A percentile compares a stretch with the other conserved stretches of the same genome.
These are phyloP conservation scores for Stramenopiles sp. DNA, from an alignment of 352 stramenopile species.

Conservation along the genomic window DNA sequence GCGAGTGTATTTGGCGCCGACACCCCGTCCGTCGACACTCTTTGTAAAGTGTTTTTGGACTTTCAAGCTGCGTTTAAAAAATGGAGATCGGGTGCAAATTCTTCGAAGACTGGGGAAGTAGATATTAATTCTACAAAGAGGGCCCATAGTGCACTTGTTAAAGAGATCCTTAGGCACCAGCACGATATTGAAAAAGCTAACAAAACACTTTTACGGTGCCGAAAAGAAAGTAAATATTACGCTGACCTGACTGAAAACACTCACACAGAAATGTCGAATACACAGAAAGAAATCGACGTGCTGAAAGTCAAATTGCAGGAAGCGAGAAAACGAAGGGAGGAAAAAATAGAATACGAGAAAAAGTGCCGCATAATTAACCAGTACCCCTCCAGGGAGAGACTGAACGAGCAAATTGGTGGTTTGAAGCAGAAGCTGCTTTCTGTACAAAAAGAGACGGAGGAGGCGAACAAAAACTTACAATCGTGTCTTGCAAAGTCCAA, in stretches of 20 bases:
- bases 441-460: not conserved
- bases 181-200: not conserved
- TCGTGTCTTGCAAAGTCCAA: not conserved
- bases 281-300: not conserved
- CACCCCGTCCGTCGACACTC: not conserved
- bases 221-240: not conserved
- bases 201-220: not conserved
- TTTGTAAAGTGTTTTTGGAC: not conserved
- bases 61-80: not conserved
- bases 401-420: not conserved
- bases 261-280: not conserved
- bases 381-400: not conserved
- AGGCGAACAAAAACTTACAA: not conserved
- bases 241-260: not conserved
- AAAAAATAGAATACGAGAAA: not conserved
- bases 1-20: not conserved
- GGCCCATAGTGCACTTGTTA: not conserved
- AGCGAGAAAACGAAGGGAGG: not conserved
- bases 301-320: not conserved
- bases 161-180: not conserved
- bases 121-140: not conserved
- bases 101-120: not conserved
- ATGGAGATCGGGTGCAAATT: not conserved
- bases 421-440: not conserved
- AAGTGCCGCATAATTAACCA: slow-evolving; percentile 4